A percentile compares a stretch with the other conserved stretches of the same genome.
phyloP scores from a whole-genome alignment of 805 yeast genomes.

The Priceomyces melissophilus region DNA sequence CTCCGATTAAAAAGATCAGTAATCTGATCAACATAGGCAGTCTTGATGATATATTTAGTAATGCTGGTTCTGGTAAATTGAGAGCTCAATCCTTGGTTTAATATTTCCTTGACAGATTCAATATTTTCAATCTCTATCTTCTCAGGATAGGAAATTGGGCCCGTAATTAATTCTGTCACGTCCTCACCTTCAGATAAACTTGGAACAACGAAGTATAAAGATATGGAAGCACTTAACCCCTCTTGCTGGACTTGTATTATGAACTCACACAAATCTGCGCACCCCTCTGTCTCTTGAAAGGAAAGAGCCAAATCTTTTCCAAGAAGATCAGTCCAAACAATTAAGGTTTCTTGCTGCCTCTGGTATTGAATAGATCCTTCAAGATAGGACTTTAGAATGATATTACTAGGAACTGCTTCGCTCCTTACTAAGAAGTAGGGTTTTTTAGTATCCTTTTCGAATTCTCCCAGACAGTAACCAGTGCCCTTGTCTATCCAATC shows the following conservation, averaged over 20 bases:
- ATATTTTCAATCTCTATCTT: conserved; percentile 52
- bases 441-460: conserved; percentile 29
- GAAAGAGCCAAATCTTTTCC: conserved; percentile 79
- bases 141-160: conserved; percentile 70
- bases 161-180: conserved; percentile 72
- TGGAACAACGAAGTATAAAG: conserved; percentile 64
- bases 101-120: conserved; percentile 48
- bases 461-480: conserved; percentile 79
- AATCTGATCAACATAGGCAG: conserved; percentile 52
- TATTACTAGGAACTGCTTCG: conserved; percentile 58
- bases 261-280: conserved; percentile 79
- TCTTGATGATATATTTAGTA: conserved; percentile 50
- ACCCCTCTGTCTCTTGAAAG: conserved; percentile 89
- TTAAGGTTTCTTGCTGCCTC: conserved; percentile 88
- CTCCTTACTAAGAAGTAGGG: conserved; percentile 72
- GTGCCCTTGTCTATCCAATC: conserved; percentile 93
- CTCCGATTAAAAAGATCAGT: conserved; percentile 51
- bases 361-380: conserved; percentile 81
- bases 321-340: conserved; percentile 87
- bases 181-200: conserved; percentile 39
- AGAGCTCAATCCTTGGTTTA: conserved; percentile 61
- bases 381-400: conserved; percentile 62
- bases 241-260: conserved; percentile 64
- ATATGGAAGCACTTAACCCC: conserved; percentile 55
- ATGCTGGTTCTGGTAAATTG: conserved; percentile 61